phyloP scores from a whole-genome alignment of 2,329 filamentous ascomycete genomes.

The Phialocephala subalpina region DNA sequence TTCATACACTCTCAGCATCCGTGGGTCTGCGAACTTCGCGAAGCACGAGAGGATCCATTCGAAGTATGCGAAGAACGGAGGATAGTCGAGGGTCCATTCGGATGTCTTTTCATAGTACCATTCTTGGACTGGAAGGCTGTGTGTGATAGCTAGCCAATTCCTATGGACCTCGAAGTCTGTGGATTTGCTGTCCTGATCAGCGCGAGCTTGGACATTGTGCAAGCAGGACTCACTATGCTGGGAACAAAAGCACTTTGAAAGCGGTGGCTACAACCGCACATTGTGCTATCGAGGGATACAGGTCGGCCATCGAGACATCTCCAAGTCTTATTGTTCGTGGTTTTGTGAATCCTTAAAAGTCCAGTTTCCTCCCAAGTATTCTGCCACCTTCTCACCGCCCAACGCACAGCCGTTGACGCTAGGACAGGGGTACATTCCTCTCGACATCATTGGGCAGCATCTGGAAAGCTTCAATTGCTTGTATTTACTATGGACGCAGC shows the following conservation, averaged over 20 bases:
- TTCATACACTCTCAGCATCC: conserved; percentile 83
- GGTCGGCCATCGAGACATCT: conserved; percentile 71
- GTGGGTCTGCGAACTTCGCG: conserved; percentile 78
- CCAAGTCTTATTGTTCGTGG: conserved; percentile 22
- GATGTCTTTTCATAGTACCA: conserved; percentile 99
- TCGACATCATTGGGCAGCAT: conserved; percentile 21
- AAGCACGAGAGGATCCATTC: conserved; percentile 90
- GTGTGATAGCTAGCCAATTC: conserved; percentile 97
- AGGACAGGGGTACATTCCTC: conserved; percentile 5
- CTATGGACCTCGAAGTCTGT: conserved; percentile 99
- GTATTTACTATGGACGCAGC: conserved; percentile 41
- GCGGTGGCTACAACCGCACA: conserved; percentile 86
- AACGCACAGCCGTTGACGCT: not conserved
- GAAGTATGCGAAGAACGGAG: conserved; percentile 97
- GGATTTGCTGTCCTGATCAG: conserved; percentile 74
- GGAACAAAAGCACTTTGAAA: conserved; percentile 91
- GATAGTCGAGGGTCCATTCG: conserved; percentile 99
- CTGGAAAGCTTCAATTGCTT: conserved; percentile 14
- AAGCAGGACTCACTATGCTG: conserved; percentile 80
- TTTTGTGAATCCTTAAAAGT: conserved; percentile 1
- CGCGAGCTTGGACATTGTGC: not conserved
- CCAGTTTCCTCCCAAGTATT: not conserved
- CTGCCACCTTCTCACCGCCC: conserved; percentile 7
- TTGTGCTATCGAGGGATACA: conserved; percentile 88
- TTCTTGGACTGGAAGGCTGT: conserved; percentile 83